These are phyloP conservation scores for Skeletonema marinoi DNA, from an alignment of 108 stramenopile species.

Conservation along the genomic window DNA sequence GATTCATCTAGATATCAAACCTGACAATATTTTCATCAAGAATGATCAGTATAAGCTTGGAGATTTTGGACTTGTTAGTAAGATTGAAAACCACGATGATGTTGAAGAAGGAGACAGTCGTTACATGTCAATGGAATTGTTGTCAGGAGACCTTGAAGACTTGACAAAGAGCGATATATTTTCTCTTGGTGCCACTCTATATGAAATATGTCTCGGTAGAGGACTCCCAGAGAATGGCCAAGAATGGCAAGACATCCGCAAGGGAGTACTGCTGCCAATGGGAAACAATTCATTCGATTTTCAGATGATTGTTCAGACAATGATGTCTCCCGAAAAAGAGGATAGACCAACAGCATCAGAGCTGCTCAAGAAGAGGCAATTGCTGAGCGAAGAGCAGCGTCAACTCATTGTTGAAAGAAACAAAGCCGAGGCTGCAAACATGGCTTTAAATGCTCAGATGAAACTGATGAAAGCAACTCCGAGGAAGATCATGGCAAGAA, in stretches of 20 bases:
- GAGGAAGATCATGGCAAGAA: constrained; percentile 2
- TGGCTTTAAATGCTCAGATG: constrained; percentile 55
- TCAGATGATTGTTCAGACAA: constrained; percentile 65
- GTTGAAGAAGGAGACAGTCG: constrained; percentile 95
- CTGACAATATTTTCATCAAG: constrained; percentile 94
- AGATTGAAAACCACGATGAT: constrained; percentile 59
- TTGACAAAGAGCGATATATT: constrained; percentile 95
- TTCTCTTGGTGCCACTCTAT: constrained; percentile 89
- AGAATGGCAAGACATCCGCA: constrained; percentile 91
- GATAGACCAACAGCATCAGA: constrained; percentile 76
- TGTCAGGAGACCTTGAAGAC: constrained; percentile 84
- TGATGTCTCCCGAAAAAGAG: constrained; percentile 78
- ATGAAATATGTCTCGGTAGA: constrained; percentile 83
- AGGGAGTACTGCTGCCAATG: constrained; percentile 66
- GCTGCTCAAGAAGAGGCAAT: constrained; percentile 69
- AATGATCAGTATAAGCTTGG: constrained; percentile 92
- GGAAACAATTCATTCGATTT: constrained; percentile 69
- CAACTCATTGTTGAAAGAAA: constrained; percentile 77
- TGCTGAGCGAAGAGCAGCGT: constrained; percentile 89
- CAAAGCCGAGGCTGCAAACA: constrained; percentile 73
- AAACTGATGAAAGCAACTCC: constrained; percentile 23
- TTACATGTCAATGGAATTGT: constrained; percentile 93
- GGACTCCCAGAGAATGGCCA: constrained; percentile 82
- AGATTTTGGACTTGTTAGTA: constrained; percentile 91
- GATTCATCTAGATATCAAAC: constrained; percentile 95